Base-by-base conservation (phyloP, 2,329 filamentous ascomycete genomes). In the Pseudogymnoascus sp. region DNA sequence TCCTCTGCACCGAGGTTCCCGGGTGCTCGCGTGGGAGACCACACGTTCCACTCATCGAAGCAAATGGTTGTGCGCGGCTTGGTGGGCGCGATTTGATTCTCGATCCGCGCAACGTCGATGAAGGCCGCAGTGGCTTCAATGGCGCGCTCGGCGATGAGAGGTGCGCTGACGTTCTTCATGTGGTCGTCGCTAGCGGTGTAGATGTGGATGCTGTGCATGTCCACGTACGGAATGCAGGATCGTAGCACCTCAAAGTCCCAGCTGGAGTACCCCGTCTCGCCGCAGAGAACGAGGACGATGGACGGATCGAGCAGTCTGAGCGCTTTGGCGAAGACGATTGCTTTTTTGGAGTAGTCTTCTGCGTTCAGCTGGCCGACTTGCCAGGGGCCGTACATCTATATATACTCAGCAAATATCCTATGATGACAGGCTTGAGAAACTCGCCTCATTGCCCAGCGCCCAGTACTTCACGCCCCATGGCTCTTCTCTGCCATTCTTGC, bases 381-480 rank as follows among this genome's bases (percentile, higher is more conserved):
- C 70, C 70, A 72, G 6, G 71, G 68, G 58, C 71, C 71, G 68
- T 69, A 72, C 64, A 69, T 68, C 69, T 71, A 16, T 3, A 54
- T 6, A 43, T 22, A 47, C 3, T 65, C 20, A 66, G 58, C 11
- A 54, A 3, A 12, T 33, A 8, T n/a, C 1, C n/a, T 18, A 12
- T 6, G 4, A 5, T 33, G 9, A 7, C 5, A 18, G 25, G 1
- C 33, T 33, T 25, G 1, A 4, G 2, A 12, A 33, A 33, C 43
- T 33, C 43, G 80, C 80, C 68, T 87, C 85, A 74, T 94, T 94
- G 8, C 90, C 90, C 25, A 94, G 81, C 1, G 88, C 89, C 90
- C 90, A 94, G 78, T 92, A 93, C 75, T 90, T 91, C 68, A 92
- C 83, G 63, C 86, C 86, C 75, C 93, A 93, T 4, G 90, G 90